Conservation (phyloP, 371 early-diverging fungal species). For the Chytridiales sp. region DNA sequence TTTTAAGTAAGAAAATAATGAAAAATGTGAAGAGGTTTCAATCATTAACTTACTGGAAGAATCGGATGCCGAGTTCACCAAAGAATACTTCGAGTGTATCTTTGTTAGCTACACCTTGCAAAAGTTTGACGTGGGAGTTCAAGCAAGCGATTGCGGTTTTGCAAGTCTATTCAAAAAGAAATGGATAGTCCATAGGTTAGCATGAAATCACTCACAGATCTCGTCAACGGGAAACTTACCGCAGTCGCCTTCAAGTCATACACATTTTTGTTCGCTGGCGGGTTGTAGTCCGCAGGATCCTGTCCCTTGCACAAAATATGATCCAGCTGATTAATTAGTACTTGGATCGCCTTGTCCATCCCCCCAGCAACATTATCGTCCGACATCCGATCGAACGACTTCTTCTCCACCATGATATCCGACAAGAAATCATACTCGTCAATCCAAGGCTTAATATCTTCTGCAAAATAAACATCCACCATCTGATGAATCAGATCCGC, state of each 20-base stretch:
- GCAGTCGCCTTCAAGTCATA: constrained; percentile 63
- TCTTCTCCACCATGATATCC: constrained; percentile 79
- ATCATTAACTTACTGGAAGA: constrained; percentile 70
- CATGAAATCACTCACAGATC: neutral
- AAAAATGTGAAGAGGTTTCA: constrained; percentile 1
- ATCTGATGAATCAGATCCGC: constrained; percentile 84
- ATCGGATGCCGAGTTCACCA: constrained; percentile 79
- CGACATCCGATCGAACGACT: constrained; percentile 71
- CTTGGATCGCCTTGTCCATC: constrained; percentile 83
- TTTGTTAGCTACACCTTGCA: constrained; percentile 77
- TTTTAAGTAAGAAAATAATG: constrained; percentile 7
- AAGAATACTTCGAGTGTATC: constrained; percentile 87
- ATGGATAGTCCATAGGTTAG: constrained; percentile 42
- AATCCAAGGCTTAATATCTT: constrained; percentile 71
- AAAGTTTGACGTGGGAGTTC: constrained; percentile 68
- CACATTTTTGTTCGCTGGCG: constrained; percentile 46
- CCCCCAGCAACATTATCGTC: constrained; percentile 87
- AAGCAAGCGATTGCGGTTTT: constrained; percentile 74
- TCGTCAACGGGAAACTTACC: constrained; percentile 30
- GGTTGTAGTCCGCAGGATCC: constrained; percentile 66
- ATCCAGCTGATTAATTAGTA: constrained; percentile 74
- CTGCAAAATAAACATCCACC: constrained; percentile 82
- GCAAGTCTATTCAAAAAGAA: constrained; percentile 45
- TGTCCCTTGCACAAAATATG: constrained; percentile 68
- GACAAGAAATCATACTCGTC: constrained; percentile 84